Conservation (phyloP, 2,329 filamentous ascomycete species). For the Fusarium sp. region DNA sequence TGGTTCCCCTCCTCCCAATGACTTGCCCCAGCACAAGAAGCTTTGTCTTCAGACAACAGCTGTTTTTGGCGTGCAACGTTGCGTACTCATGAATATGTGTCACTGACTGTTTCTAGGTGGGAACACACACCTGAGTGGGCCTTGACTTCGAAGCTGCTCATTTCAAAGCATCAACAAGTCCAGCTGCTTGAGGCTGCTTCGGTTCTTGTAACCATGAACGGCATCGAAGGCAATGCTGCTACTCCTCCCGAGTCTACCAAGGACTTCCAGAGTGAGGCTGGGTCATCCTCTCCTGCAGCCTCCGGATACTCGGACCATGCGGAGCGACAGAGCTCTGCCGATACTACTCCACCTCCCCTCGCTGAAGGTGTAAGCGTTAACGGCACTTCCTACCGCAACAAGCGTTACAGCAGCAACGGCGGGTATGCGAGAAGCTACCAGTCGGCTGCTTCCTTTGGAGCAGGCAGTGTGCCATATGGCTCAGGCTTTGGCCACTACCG, state of each 20-base stretch:
- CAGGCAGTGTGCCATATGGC: constrained; percentile 59
- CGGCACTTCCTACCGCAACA: constrained; percentile 63
- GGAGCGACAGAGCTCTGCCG: constrained; percentile 83
- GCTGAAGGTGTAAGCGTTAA: constrained; percentile 70
- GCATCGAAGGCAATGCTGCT: constrained; percentile 60
- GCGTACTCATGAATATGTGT: constrained; percentile 38
- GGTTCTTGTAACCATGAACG: constrained; percentile 93
- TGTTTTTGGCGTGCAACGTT: constrained; percentile 32
- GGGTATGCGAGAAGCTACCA: constrained; percentile 84
- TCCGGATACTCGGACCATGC: constrained; percentile 84
- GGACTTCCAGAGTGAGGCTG: constrained; percentile 80
- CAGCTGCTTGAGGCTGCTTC: constrained; percentile 96
- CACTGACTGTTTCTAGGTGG: constrained; percentile 73
- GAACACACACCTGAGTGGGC: constrained; percentile 99
- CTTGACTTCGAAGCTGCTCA: constrained; percentile 94
- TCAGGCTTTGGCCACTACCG: constrained; percentile 70
- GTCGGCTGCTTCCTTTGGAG: constrained; percentile 67
- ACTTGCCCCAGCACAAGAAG: constrained; percentile 50
- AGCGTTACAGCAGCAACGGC: constrained; percentile 68
- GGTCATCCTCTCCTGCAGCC: constrained; percentile 82
- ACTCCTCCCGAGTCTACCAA: constrained; percentile 74
- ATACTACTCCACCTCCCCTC: constrained; percentile 91
- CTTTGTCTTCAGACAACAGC: constrained; percentile 36
- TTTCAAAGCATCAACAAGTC: constrained; percentile 99
- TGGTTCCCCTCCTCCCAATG: constrained; percentile 75